Percentiles rank a stretch among this genome's conserved stretches.
phyloP scores from a whole-genome alignment of 768 basidiomycete species.

The Amanita molliuscula region DNA sequence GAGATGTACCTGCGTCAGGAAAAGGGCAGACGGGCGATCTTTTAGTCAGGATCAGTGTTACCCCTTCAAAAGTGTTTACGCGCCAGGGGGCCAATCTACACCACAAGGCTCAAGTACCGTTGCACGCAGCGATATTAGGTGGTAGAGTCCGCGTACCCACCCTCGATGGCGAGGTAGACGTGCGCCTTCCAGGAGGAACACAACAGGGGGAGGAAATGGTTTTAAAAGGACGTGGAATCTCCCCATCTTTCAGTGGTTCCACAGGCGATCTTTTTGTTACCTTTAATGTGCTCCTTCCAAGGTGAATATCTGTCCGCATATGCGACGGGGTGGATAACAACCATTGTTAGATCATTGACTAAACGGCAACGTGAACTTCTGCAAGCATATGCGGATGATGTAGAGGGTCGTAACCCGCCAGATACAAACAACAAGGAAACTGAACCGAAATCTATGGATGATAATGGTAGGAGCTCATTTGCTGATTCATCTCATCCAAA shows the following conservation, averaged over 20 bases:
- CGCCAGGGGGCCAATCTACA: conserved; percentile 90
- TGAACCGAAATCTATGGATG: conserved; percentile 13
- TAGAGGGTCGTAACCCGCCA: conserved; percentile 52
- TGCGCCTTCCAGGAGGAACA: conserved; percentile 84
- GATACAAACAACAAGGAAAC: conserved; percentile 13
- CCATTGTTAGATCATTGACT: conserved; percentile 57
- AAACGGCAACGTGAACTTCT: conserved; percentile 78
- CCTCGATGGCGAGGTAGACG: conserved; percentile 90
- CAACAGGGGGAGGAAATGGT: conserved; percentile 98
- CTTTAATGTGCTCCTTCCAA: conserved; percentile 81
- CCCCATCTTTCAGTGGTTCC: conserved; percentile 44
- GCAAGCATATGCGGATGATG: conserved; percentile 85
- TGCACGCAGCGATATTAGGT: conserved; percentile 89
- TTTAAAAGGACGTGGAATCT: conserved; percentile 76
- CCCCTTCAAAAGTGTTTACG: conserved; percentile 73
- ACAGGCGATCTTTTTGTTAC: conserved; percentile 84
- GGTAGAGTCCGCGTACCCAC: conserved; percentile 90
- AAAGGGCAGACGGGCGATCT: conserved; percentile 79
- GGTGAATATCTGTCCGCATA: conserved; percentile 38
- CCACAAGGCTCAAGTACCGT: conserved; percentile 81
- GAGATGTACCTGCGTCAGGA: conserved; percentile 76
- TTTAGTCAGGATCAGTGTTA: conserved; percentile 76
- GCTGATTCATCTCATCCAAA: conserved; percentile 42
- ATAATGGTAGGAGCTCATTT: conserved; percentile 75
- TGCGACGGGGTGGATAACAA: conserved; percentile 3